These are phyloP conservation scores for Fulvia fulva DNA, from an alignment of 2,329 filamentous ascomycete species.

Conservation along the genomic window DNA sequence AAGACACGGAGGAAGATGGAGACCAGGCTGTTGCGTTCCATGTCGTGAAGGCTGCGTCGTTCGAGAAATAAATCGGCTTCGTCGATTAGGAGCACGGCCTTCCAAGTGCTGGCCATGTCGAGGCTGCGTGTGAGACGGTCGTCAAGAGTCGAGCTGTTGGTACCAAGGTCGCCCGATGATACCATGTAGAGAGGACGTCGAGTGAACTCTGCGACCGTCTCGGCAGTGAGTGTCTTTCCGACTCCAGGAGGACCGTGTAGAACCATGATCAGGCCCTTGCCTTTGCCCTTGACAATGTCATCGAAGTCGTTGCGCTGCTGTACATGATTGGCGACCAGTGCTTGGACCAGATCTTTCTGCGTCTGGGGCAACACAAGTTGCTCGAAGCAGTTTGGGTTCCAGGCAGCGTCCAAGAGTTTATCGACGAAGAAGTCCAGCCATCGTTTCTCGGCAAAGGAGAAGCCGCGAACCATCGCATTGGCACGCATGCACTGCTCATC, in stretches of 20 bases:
- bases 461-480: constrained; percentile 35
- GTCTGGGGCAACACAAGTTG: constrained; percentile 30
- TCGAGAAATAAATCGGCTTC: constrained; percentile 82
- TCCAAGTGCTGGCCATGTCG: constrained; percentile 80
- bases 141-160: constrained; percentile 48
- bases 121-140: constrained; percentile 52
- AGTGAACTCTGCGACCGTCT: constrained; percentile 34
- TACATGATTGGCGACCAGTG: constrained; percentile 32
- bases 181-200: constrained; percentile 44
- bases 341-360: constrained; percentile 33
- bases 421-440: constrained; percentile 37
- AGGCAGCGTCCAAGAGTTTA: constrained; percentile 28
- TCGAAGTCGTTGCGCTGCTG: constrained; percentile 27
- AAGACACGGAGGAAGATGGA: constrained; percentile 47
- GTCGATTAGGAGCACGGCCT: constrained; percentile 79
- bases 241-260: constrained; percentile 38
- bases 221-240: constrained; percentile 42
- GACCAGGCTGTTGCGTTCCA: constrained; percentile 78
- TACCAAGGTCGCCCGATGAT: constrained; percentile 27
- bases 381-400: constrained; percentile 32
- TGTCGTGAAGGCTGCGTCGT: constrained; percentile 73
- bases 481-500: constrained; percentile 31
- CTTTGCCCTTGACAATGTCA: constrained; percentile 35
- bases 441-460: constrained; percentile 32
- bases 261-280: constrained; percentile 37